Evolutionary conservation across 2,329 filamentous ascomycete genomes (phyloP), one percentile per base, ranked within the genome.

Genomic region (Aspergillus tamarii): DNA sequence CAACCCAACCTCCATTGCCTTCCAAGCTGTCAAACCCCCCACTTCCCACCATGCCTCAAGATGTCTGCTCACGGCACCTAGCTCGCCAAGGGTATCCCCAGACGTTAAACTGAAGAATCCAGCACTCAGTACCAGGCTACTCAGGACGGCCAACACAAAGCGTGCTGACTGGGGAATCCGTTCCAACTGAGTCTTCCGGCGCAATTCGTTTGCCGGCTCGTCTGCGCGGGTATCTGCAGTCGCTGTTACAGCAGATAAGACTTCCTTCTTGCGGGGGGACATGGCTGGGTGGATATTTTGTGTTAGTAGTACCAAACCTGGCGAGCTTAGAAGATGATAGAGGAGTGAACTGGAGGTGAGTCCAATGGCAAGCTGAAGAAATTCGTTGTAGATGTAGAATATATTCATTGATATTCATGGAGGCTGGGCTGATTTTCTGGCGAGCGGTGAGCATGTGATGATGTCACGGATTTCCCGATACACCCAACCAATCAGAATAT

Each of bases 21-120:
- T 84, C 82, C 83, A 86, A 12, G 70, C 83, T 58, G 89, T 73
- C 65, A 87, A 73, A 19, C 78, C 81, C 7, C 77, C 82, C 32
- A 92, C 84, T 74, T 92, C 88, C 73, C 80, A 78, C 83, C 87
- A 87, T 59, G 85, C 84, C 57, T 89, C 87, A 64, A 88, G 78
- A 62, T 84, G 84, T 71, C 88, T 87, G 75, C 88, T 90, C 63
- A 94, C 84, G 30, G 81, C 80, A 1, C 88, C 88, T 46, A 96
- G 81, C 76, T 94, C 89, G 8, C 85, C 87, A 16, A 84, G 82
- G 6, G 87, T 88, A 66, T 87, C 83, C 43, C 85, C 83, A 55
- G 87, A 84, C 8, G 87, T 81, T 59, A 89, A 74, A 54, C 87
- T 87, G 76, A 91, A 91, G 8, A 91, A 84, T 21, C 88, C 71